A percentile compares a stretch with the other conserved stretches of the same genome.
Conservation (phyloP, 306 rosid genomes). For the Hylodesmum podocarpum region DNA sequence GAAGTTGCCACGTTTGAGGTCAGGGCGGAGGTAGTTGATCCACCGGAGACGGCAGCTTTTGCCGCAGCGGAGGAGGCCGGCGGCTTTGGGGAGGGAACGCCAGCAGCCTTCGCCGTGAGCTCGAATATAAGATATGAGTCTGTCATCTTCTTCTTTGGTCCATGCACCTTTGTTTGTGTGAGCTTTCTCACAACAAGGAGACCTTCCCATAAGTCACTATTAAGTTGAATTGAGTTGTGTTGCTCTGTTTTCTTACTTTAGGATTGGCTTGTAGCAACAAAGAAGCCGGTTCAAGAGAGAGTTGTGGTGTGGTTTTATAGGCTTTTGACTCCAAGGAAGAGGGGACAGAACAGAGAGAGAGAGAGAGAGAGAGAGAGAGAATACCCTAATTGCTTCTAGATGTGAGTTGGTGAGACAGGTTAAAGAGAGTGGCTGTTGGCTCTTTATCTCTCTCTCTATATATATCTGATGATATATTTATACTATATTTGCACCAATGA, state of each 20-base stretch:
- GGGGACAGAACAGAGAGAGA: constrained; percentile 29
- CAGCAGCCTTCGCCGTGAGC: constrained; percentile 99
- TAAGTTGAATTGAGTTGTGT: neutral
- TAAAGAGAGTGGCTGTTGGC: constrained; percentile 71
- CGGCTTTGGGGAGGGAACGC: constrained; percentile 97
- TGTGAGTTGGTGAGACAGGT: constrained; percentile 97
- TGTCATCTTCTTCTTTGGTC: constrained; percentile 98
- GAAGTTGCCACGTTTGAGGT: constrained; percentile 95
- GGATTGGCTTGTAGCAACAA: constrained; percentile 27
- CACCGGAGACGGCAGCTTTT: constrained; percentile 95
- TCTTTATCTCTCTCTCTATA: constrained; percentile 26
- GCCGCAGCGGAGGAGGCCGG: constrained; percentile 97
- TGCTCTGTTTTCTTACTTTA: neutral
- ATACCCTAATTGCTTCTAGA: constrained; percentile 81
- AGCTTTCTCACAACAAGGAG: constrained; percentile 99
- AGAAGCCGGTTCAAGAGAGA: constrained; percentile 36
- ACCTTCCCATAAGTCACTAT: constrained; percentile 68
- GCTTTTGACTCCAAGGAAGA: constrained; percentile 59
- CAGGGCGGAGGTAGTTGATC: constrained; percentile 98
- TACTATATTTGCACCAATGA: constrained; percentile 48
- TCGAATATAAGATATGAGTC: constrained; percentile 79
- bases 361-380: constrained; percentile 34
- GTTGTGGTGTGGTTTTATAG: constrained; percentile 57
- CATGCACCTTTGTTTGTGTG: constrained; percentile 99
- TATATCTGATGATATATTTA: constrained; percentile 26